Percentiles rank a stretch among this genome's conserved stretches.
These are phyloP conservation scores for Bathelium albidoporum DNA, from an alignment of 495 filamentous ascomycete species.

Conservation along the genomic window DNA sequence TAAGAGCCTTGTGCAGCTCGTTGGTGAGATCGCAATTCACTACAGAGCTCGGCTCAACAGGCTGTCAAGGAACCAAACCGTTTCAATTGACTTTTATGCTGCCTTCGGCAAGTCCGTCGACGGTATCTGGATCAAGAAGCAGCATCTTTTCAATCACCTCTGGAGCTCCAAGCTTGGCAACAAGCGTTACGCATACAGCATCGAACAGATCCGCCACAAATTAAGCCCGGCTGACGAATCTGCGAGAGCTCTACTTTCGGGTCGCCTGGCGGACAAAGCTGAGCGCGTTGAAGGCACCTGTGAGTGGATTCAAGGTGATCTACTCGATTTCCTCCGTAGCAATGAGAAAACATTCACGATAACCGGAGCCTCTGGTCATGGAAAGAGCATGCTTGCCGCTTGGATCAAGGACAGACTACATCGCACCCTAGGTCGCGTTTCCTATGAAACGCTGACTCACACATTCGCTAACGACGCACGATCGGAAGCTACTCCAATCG, in stretches of 20 bases:
- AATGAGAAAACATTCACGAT: background rate
- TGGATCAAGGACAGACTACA: background rate
- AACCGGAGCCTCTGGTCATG: background rate
- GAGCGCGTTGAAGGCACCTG: background rate
- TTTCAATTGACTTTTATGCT: background rate
- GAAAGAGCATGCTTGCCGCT: constrained; percentile 2
- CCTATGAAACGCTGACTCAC: background rate
- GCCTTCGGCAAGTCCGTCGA: background rate
- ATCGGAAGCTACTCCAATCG: background rate
- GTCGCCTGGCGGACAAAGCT: background rate
- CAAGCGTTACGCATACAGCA: background rate
- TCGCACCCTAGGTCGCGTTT: background rate
- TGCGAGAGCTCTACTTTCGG: background rate
- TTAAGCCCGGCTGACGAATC: background rate
- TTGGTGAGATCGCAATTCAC: background rate
- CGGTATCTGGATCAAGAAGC: background rate
- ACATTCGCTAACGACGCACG: background rate
- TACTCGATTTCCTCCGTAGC: background rate
- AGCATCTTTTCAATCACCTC: background rate
- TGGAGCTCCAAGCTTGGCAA: background rate
- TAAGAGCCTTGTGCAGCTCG: background rate
- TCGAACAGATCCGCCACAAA: background rate
- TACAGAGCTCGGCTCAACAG: background rate
- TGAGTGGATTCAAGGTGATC: background rate
- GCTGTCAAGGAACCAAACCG: background rate